Evolutionary conservation across 2,329 filamentous ascomycete genomes (phyloP), one percentile per base, ranked within the genome.

Genomic region (Aspergillus eucalypticola): DNA sequence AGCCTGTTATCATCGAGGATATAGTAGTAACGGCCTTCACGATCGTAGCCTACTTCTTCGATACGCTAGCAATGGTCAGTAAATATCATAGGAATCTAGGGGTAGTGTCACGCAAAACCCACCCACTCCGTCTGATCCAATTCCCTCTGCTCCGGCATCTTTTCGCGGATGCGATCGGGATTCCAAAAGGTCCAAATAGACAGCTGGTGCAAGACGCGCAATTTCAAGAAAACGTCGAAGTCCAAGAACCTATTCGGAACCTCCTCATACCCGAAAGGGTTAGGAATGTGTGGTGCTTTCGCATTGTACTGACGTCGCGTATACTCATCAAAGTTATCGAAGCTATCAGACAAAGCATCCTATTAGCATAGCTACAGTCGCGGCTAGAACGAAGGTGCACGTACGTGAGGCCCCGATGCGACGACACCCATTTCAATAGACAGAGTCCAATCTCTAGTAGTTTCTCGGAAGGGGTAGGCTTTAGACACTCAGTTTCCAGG

Each of bases 1-100:
- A 99, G 82, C 63, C 95, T 86, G 69, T 97, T 96, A 73, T 99
- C 95, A 69, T 98, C 94, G 3, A 99, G 84, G 3, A 98, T 88
- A 71, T 90, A 96, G 73, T 98, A 96, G 38, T 88, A 88, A 39
- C 92, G 88, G 65, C 96, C 93, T 50, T 96, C 83, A 21, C 87
- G 84, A 74, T 99, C 95, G 87, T 92, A 98, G 8, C 95, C 95
- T 63, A 77, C 68, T 61, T 78, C 76, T 58, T 77, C 73, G 57
- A 76, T 69, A 64, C 81, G 81, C 82, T 83, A 65, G 48, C 51
- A 52, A 11, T 8, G 5, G 19, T 69, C 60, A 69, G 64, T 23
- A 32, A 6, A 4, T 3, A 32, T 32, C 5, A n/a, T 8, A 50
- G 19, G 49, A 17, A 52, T 52, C 51, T 11, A 55, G 25, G 32